These are phyloP conservation scores for Ceratocystis cubensis DNA, from an alignment of 2,329 filamentous ascomycete species.

Conservation along the genomic window DNA sequence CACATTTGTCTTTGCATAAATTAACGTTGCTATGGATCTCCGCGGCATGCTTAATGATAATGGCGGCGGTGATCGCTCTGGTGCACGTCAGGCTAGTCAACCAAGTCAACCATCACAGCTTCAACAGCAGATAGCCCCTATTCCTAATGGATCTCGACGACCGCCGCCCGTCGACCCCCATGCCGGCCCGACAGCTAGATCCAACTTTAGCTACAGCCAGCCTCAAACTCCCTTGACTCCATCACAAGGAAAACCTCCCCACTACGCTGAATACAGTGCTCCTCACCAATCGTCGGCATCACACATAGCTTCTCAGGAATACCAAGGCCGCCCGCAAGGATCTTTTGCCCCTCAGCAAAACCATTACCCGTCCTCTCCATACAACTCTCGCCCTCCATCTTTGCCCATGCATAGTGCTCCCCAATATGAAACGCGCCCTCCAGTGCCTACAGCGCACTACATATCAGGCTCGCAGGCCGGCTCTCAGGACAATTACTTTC, in stretches of 20 bases:
- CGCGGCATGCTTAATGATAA: constrained; percentile 43
- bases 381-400: constrained; percentile 12
- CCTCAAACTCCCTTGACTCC: constrained; percentile 20
- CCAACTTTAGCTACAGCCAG: constrained; percentile 23
- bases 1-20: neutral
- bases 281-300: constrained; percentile 30
- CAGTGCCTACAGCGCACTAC: constrained; percentile 1
- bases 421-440: constrained; percentile 3
- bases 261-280: constrained; percentile 41
- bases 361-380: constrained; percentile 17
- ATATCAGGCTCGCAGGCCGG: neutral
- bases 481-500: constrained; percentile 5
- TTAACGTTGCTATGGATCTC: constrained; percentile 37
- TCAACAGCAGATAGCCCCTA: constrained; percentile 26
- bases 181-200: constrained; percentile 23
- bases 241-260: constrained; percentile 24
- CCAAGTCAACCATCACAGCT: constrained; percentile 20
- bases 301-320: constrained; percentile 37
- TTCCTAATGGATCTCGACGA: constrained; percentile 12
- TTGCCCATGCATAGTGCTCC: constrained; percentile 3
- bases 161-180: constrained; percentile 22
- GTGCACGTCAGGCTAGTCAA: constrained; percentile 25
- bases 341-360: constrained; percentile 23
- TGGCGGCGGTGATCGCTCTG: constrained; percentile 31
- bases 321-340: constrained; percentile 25